Base-by-base conservation (phyloP, 2,329 filamentous ascomycete species). In the Paracamarosporium sp. region DNA sequence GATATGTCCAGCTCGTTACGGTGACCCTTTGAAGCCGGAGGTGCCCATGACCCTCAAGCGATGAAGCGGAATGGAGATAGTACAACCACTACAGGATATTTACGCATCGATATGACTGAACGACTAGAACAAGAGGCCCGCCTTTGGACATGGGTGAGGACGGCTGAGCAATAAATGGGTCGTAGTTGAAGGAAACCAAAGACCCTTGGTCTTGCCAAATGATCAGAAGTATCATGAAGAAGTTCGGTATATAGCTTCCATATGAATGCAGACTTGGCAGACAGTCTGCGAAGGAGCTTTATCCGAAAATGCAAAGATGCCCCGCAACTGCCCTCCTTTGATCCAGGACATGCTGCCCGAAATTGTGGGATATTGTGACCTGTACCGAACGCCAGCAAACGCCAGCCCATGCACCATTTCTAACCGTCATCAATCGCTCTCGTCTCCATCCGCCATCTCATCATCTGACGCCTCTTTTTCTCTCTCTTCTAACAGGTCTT, bases 381-480 rank as follows among this genome's bases (percentile, higher is more conserved):
- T 56, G 43, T 56, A 46, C 50, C 59, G 43, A 54, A 58, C 56
- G 51, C 61, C 57, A 46, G 41, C 63, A 27, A 72, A 72, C 69
- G 69, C 72, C 69, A 46, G 55, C 53, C 54, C 51, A 73, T 74
- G 69, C 70, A 72, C 53, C 60, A 50, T 31, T 17, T 30, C 9
- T 20, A 35, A 11, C 30, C 8, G 43, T 30, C 30, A 45, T 71
- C 64, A 78, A 63, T 77, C 75, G 50, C 75, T 77, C 46, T 78
- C 77, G 28, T 79, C 88, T 62, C 90, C 88, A 56, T 88, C 87
- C 25, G 80, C 73, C 57, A 80, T 84, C 1, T 80, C 79, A 50
- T 79, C 79, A 15, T 80, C 79, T 1, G 78, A 77, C 4, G 76
- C 74, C 8, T 79, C 77, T 2, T 67, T 73, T 38, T 80, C 80